A percentile compares a stretch with the other conserved stretches of the same genome.
Conservation (phyloP, 345 rosid genomes). For the Rhodamnia rubescens region DNA sequence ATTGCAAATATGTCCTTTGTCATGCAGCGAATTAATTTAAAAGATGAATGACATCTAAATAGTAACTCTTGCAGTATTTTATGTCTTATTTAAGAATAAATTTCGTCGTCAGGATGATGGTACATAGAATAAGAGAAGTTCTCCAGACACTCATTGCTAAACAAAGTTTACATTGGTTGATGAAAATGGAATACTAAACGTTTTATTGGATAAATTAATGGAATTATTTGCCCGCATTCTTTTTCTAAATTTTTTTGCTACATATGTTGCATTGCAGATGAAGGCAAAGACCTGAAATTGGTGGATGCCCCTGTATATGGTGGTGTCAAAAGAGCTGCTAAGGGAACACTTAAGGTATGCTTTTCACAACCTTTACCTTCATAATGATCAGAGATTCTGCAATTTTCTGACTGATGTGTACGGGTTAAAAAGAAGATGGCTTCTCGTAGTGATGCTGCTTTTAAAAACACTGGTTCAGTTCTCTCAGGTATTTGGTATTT, state of each 20-base stretch:
- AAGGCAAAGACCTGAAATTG: slow-evolving; percentile 65
- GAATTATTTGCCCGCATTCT: background rate
- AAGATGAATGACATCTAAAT: too few species aligned
- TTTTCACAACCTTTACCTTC: background rate
- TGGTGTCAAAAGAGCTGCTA: slow-evolving; percentile 80
- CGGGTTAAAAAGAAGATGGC: slow-evolving; percentile 65
- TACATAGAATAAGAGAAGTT: too few species aligned
- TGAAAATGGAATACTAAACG: too few species aligned
- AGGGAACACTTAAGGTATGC: slow-evolving; percentile 73
- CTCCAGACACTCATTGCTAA: too few species aligned
- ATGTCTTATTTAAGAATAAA: too few species aligned
- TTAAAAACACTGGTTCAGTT: slow-evolving; percentile 45
- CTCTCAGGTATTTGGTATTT: slow-evolving; percentile 45
- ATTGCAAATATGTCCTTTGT: too few species aligned
- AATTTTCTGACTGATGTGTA: background rate
- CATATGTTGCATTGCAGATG: slow-evolving; percentile 26
- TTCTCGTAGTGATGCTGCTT: slow-evolving; percentile 72
- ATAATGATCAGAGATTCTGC: background rate
- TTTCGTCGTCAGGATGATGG: too few species aligned
- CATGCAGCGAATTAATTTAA: too few species aligned
- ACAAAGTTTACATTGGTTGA: too few species aligned
- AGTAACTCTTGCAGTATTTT: too few species aligned
- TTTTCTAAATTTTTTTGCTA: background rate
- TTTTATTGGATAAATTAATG: background rate
- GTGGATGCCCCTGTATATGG: slow-evolving; percentile 98